Evolutionary conservation across 495 filamentous ascomycete genomes (phyloP).

Genomic region (Daldinia grandis): DNA sequence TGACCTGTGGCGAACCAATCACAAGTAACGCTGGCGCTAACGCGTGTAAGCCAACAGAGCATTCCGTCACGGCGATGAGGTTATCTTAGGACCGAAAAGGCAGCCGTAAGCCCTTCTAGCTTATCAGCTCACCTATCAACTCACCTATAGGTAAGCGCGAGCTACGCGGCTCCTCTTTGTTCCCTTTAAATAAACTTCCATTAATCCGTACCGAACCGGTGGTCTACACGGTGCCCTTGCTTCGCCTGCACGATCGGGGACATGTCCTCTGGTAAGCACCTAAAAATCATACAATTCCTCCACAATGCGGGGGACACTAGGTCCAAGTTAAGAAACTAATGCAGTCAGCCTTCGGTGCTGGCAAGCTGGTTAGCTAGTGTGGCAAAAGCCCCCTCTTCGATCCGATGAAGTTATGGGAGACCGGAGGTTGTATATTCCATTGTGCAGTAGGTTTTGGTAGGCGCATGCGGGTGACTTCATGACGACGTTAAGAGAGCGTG

Average conservation of each 20-base stretch:
- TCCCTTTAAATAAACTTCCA: slow-evolving; percentile 14
- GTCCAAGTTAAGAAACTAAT: slow-evolving; percentile 19
- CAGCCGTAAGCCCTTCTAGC: slow-evolving; percentile 8
- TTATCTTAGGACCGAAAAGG: slow-evolving; percentile 29
- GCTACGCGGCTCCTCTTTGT: slow-evolving; percentile 11
- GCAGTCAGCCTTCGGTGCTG: slow-evolving; percentile 9
- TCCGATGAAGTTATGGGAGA: not conserved
- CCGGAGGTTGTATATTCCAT: not conserved
- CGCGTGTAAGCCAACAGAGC: slow-evolving; percentile 18
- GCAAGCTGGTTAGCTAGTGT: slow-evolving; percentile 4
- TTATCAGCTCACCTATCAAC: not conserved
- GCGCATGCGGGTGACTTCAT: slow-evolving; percentile 5
- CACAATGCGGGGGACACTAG: slow-evolving; percentile 35
- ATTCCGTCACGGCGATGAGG: not conserved
- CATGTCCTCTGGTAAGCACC: slow-evolving; percentile 14
- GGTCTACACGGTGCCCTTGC: slow-evolving; percentile 2
- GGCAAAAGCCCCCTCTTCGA: slow-evolving; percentile 1
- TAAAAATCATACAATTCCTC: slow-evolving; percentile 17
- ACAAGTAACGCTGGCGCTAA: not conserved
- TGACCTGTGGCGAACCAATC: slow-evolving; percentile 5
- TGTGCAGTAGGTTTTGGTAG: not conserved
- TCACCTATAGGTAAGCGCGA: slow-evolving; percentile 3
- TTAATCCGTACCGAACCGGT: slow-evolving; percentile 25
- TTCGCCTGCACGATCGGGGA: slow-evolving; percentile 11
- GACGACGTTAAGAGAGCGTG: not conserved